A percentile compares a stretch with the other conserved stretches of the same genome.
These are phyloP conservation scores for Globisporangium iwayamae DNA, from an alignment of 352 stramenopile genomes.

Conservation along the genomic window DNA sequence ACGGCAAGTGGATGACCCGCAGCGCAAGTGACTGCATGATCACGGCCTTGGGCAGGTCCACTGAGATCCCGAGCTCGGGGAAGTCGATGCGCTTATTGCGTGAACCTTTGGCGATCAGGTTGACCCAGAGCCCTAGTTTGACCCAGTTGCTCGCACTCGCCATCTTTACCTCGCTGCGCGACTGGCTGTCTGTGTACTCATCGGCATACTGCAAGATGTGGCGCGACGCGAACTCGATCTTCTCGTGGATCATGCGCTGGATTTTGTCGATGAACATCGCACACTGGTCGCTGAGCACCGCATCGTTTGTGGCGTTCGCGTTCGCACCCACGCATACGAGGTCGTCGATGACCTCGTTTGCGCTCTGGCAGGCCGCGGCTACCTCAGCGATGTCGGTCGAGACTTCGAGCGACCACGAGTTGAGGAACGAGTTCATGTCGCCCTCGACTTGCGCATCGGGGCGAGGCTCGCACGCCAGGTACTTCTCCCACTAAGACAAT, in stretches of 20 bases:
- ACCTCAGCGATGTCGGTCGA: conserved; percentile 44
- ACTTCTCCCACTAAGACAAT: conserved; percentile 56
- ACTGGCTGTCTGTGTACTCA: conserved; percentile 58
- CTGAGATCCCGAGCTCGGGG: conserved; percentile 45
- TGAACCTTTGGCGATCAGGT: conserved; percentile 67
- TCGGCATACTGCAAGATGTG: conserved; percentile 74
- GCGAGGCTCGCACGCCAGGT: conserved; percentile 64
- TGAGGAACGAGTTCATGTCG: conserved; percentile 82
- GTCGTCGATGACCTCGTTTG: conserved; percentile 60
- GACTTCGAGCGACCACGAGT: conserved; percentile 45
- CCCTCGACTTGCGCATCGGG: conserved; percentile 64
- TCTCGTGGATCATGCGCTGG: too few relatives aligned
- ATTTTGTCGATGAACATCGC: not conserved
- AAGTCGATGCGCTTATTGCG: conserved; percentile 82
- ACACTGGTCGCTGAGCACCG: conserved; percentile 35
- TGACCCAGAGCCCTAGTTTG: conserved; percentile 69
- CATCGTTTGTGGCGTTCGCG: conserved; percentile 52
- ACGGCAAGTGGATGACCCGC: conserved; percentile 57
- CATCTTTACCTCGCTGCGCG: conserved; percentile 65
- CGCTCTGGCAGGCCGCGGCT: conserved; percentile 43
- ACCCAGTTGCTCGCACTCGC: conserved; percentile 41
- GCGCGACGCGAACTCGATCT: not conserved
- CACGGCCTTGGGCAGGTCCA: conserved; percentile 78
- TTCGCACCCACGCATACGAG: conserved; percentile 52
- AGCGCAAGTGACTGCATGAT: conserved; percentile 75